Conservation (phyloP, 1,284 basidiomycete genomes). For the Apiotrichum montevideense region DNA sequence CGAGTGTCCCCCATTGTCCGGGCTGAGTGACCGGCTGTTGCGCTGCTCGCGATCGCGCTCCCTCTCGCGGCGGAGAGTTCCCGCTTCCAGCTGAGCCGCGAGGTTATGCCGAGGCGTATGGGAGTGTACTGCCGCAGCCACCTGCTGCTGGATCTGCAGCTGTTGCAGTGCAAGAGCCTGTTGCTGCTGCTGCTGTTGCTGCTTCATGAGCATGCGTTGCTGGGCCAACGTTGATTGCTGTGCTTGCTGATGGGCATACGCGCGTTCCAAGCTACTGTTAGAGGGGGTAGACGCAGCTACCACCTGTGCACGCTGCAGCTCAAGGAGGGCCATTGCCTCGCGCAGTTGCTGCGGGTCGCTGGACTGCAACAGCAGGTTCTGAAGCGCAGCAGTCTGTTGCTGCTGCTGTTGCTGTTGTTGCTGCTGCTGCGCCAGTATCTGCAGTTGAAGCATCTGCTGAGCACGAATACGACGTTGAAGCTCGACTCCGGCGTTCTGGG, state of each 20-base stretch:
- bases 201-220: constrained; percentile 1
- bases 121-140: neutral
- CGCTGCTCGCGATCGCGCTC: constrained; percentile 15
- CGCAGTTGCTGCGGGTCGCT: constrained; percentile 19
- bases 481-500: constrained; percentile 3
- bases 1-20: constrained; percentile 15
- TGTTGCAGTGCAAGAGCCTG: constrained; percentile 10
- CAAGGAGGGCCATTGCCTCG: constrained; percentile 23
- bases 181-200: neutral
- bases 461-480: constrained; percentile 12
- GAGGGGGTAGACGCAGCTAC: constrained; percentile 2
- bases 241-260: constrained; percentile 10
- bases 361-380: constrained; percentile 17
- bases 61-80: constrained; percentile 14
- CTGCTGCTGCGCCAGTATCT: constrained; percentile 7
- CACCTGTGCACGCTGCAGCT: constrained; percentile 23
- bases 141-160: constrained; percentile 15
- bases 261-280: constrained; percentile 1
- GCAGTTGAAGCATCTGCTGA: constrained; percentile 14
- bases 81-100: constrained; percentile 27
- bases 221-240: constrained; percentile 20
- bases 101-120: constrained; percentile 20
- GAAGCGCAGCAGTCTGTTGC: constrained; percentile 14
- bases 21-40: constrained; percentile 9
- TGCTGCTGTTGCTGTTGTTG: constrained; percentile 12